These are phyloP conservation scores for Centella asiatica DNA, from an alignment of 129 eudicot species.

Conservation along the genomic window DNA sequence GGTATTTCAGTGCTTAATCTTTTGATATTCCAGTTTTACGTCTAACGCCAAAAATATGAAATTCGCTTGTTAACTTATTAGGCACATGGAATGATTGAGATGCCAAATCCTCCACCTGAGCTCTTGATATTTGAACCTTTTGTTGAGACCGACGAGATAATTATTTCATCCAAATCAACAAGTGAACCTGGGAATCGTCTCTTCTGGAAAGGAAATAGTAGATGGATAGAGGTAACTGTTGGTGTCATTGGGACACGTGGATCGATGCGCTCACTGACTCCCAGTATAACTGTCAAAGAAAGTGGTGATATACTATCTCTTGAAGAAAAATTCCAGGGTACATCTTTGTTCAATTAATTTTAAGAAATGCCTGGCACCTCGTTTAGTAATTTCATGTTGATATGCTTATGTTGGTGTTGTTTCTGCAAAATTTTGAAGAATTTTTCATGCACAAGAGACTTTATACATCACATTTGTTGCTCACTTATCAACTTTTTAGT, in stretches of 20 bases:
- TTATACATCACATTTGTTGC: too few species aligned
- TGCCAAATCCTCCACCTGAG: slow-evolving; percentile 94
- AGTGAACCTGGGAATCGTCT: slow-evolving; percentile 35
- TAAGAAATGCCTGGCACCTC: neutral
- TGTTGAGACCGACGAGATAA: slow-evolving; percentile 79
- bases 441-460: too few species aligned
- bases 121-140: slow-evolving; percentile 80
- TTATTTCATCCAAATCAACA: slow-evolving; percentile 43
- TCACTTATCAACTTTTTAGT: too few species aligned
- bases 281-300: slow-evolving; percentile 89
- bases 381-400: neutral
- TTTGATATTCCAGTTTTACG: neutral
- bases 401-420: too few species aligned
- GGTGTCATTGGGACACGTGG: slow-evolving; percentile 81
- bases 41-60: neutral
- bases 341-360: neutral
- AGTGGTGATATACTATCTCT: slow-evolving; percentile 80
- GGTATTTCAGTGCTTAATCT: neutral
- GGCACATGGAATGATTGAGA: slow-evolving; percentile 88
- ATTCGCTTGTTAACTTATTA: slow-evolving; percentile 16
- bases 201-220: slow-evolving; percentile 72
- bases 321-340: slow-evolving; percentile 95
- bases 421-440: too few species aligned
- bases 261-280: slow-evolving; percentile 73
- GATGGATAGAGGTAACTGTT: slow-evolving; percentile 94